phyloP scores from a whole-genome alignment of 106 monocot genomes.

The Acorus calamus region DNA sequence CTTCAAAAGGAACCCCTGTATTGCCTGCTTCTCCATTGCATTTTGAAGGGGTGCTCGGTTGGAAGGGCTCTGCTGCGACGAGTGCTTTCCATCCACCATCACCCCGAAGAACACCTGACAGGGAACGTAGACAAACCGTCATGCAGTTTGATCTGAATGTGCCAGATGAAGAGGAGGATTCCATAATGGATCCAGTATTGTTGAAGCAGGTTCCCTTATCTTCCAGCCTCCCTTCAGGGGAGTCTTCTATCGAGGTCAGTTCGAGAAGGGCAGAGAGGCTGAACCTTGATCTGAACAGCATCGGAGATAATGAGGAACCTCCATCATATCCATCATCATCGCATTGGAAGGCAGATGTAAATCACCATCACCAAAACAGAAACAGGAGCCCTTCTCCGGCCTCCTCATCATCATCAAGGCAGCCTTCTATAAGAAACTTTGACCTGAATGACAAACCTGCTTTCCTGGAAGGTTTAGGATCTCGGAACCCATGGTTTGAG shows the following conservation, averaged over 20 bases:
- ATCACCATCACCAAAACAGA: slow-evolving; percentile 14
- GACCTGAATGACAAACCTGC: slow-evolving; percentile 65
- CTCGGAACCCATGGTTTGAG: neutral
- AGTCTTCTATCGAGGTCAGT: slow-evolving; percentile 57
- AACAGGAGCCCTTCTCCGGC: slow-evolving; percentile 36
- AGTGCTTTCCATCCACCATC: slow-evolving; percentile 4
- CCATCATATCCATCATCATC: slow-evolving; percentile 11
- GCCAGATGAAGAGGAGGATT: slow-evolving; percentile 28
- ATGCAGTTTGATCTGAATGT: slow-evolving; percentile 57
- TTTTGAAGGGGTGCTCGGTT: slow-evolving; percentile 9
- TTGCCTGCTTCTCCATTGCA: neutral
- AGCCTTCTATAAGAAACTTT: slow-evolving; percentile 35
- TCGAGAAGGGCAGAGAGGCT: slow-evolving; percentile 47
- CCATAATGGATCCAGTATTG: slow-evolving; percentile 4
- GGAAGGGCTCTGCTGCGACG: slow-evolving; percentile 14
- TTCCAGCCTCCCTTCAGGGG: slow-evolving; percentile 27
- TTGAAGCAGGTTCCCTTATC: slow-evolving; percentile 23
- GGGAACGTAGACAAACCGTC: too few relatives aligned
- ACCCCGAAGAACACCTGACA: neutral
- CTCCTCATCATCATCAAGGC: slow-evolving; percentile 45
- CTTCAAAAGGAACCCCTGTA: slow-evolving; percentile 6
- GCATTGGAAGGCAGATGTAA: slow-evolving; percentile 8
- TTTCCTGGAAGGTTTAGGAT: slow-evolving; percentile 17
- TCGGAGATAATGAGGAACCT: slow-evolving; percentile 35
- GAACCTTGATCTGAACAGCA: slow-evolving; percentile 59